These are phyloP conservation scores for Kluyveromyces lactis DNA, from an alignment of 805 yeast species.

Conservation along the genomic window DNA sequence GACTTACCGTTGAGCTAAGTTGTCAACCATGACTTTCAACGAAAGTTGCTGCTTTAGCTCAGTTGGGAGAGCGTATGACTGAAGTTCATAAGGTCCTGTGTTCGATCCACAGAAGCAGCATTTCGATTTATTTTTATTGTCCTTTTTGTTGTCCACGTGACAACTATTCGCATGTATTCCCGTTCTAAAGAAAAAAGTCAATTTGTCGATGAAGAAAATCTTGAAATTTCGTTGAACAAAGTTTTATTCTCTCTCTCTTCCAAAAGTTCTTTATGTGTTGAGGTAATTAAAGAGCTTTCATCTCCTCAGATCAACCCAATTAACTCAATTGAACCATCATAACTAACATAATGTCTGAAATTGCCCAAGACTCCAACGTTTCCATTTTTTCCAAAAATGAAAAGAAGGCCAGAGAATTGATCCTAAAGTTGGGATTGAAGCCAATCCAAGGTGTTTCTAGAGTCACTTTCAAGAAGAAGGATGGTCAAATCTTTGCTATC, in stretches of 20 bases:
- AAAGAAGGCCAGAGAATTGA: conserved; percentile 88
- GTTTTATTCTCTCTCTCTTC: too few species aligned
- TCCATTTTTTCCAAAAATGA: conserved; percentile 81
- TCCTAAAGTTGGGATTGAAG: conserved; percentile 83
- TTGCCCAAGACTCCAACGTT: conserved; percentile 28
- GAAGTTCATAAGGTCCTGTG: conserved; percentile 68
- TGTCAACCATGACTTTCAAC: not conserved
- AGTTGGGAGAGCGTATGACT: conserved; percentile 40
- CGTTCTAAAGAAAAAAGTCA: too few species aligned
- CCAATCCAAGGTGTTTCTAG: conserved; percentile 87
- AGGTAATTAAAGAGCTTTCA: too few species aligned
- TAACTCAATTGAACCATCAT: too few species aligned
- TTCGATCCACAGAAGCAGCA: conserved; percentile 61
- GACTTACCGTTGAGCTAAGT: too few species aligned
- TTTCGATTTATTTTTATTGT: conserved; percentile 15
- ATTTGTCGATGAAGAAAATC: too few species aligned
- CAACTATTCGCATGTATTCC: too few species aligned
- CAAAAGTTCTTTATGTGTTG: too few species aligned
- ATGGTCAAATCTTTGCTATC: conserved; percentile 85
- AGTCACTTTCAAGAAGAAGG: conserved; percentile 91
- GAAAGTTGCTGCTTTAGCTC: conserved; percentile 33
- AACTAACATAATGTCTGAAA: conserved; percentile 17
- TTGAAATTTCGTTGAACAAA: too few species aligned
- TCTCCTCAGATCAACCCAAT: too few species aligned
- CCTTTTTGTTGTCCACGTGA: not conserved